phyloP scores from a whole-genome alignment of 2,329 filamentous ascomycete genomes.

The Alternaria triticina region DNA sequence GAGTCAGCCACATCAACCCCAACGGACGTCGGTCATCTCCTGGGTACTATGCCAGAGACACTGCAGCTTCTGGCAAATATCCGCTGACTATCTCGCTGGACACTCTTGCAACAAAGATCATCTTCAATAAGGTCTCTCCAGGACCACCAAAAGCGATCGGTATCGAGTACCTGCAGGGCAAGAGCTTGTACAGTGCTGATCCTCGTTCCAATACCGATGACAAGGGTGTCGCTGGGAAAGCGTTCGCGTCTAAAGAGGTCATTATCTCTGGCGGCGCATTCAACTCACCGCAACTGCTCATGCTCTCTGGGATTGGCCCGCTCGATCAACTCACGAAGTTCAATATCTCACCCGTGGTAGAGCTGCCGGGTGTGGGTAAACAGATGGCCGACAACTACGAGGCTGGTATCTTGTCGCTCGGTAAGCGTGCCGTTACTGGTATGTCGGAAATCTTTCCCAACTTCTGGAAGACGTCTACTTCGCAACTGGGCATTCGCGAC shows the following conservation, averaged over 20 bases:
- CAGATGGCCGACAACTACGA: neutral
- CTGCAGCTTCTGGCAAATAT: conserved; percentile 27
- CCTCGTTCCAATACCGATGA: conserved; percentile 43
- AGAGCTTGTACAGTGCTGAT: conserved; percentile 48
- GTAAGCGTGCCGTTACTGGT: neutral
- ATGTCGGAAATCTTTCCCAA: conserved; percentile 8
- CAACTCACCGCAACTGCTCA: conserved; percentile 68
- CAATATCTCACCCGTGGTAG: conserved; percentile 56
- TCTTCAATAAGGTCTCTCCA: neutral
- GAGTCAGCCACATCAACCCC: neutral
- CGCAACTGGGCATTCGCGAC: conserved; percentile 25
- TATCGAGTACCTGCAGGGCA: conserved; percentile 48
- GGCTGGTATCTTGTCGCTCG: neutral
- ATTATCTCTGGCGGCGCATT: conserved; percentile 57
- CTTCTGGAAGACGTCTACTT: conserved; percentile 31
- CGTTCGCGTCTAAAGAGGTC: conserved; percentile 29
- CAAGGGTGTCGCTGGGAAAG: conserved; percentile 27
- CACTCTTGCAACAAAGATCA: neutral
- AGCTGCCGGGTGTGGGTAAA: neutral
- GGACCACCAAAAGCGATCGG: conserved; percentile 55
- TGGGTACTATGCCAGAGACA: neutral
- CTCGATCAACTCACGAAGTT: conserved; percentile 57
- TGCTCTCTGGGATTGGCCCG: conserved; percentile 67
- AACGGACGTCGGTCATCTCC: neutral
- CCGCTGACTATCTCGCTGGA: conserved; percentile 61